Evolutionary conservation across 2,329 filamentous ascomycete genomes (phyloP).

Genomic region (Clarireedia hainanense): DNA sequence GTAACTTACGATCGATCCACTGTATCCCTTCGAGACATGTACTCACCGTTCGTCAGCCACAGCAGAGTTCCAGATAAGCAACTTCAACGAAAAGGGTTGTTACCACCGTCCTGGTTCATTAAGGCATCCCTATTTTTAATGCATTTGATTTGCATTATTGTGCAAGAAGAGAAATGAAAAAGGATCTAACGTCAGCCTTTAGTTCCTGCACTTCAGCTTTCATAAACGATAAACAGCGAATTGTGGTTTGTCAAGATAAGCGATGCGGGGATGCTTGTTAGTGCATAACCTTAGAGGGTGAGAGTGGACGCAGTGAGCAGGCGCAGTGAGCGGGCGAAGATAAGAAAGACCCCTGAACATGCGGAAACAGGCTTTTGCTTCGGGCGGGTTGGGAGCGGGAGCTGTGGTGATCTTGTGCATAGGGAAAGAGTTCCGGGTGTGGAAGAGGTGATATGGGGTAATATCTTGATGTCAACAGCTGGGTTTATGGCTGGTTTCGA

Average conservation of each 20-base stretch:
- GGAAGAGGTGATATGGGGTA: too few relatives aligned
- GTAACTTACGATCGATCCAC: background rate
- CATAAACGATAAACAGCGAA: background rate
- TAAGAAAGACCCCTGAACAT: background rate
- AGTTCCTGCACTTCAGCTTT: too few relatives aligned
- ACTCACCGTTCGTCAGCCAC: background rate
- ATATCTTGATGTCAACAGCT: too few relatives aligned
- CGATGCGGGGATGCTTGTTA: conserved; percentile 1
- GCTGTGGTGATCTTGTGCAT: background rate
- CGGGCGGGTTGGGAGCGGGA: background rate
- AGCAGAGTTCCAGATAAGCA: background rate
- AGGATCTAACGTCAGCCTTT: too few relatives aligned
- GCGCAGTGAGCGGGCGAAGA: background rate
- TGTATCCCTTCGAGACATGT: background rate
- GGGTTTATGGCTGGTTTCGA: too few relatives aligned
- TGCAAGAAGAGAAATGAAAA: too few relatives aligned
- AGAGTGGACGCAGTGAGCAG: too few relatives aligned
- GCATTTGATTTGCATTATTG: background rate
- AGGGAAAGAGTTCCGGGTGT: too few relatives aligned
- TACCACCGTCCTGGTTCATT: background rate
- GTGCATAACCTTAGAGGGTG: background rate
- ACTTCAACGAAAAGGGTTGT: background rate
- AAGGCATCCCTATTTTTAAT: background rate
- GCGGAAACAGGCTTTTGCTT: background rate
- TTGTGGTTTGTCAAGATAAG: conserved; percentile 4